Percentiles rank a stretch among this genome's conserved stretches.
phyloP scores from a whole-genome alignment of 495 filamentous ascomycete genomes.

The Monascus purpureus region DNA sequence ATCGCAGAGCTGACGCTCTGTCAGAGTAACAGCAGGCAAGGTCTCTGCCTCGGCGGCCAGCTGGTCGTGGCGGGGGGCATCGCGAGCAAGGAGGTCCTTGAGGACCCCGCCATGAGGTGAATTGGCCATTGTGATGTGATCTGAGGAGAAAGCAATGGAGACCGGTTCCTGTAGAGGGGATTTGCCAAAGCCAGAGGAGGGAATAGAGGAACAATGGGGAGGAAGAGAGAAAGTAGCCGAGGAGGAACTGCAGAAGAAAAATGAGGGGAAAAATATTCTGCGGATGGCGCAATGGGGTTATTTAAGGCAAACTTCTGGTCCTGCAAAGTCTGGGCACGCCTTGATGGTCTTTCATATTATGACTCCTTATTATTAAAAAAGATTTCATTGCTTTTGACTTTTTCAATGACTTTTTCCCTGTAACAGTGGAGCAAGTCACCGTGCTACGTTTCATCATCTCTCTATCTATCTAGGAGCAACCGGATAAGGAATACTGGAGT shows the following conservation, averaged over 20 bases:
- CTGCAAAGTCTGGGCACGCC: no score
- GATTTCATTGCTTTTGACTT: no score
- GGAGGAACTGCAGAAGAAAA: conserved; percentile 3
- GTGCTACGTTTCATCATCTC: no score
- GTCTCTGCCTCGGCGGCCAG: conserved; percentile 73
- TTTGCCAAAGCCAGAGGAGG: neutral
- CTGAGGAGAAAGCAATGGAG: neutral
- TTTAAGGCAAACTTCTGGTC: no score
- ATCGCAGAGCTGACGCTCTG: conserved; percentile 92
- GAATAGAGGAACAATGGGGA: conserved; percentile 2
- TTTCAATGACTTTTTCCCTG: no score
- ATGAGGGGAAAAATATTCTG: conserved; percentile 4
- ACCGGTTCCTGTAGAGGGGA: neutral
- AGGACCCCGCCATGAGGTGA: conserved; percentile 90
- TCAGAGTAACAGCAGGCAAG: conserved; percentile 70
- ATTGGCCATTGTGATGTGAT: conserved; percentile 61
- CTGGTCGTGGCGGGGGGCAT: conserved; percentile 61
- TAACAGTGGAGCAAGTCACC: no score
- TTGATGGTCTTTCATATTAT: no score
- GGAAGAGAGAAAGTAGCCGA: conserved; percentile 4
- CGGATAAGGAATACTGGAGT: no score
- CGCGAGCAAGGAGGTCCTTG: conserved; percentile 90
- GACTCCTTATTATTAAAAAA: no score
- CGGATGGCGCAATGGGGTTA: no score
- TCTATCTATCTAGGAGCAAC: no score